Evolutionary conservation across 371 early-diverging fungal species (phyloP).

Genomic region (Circinella umbellata): DNA sequence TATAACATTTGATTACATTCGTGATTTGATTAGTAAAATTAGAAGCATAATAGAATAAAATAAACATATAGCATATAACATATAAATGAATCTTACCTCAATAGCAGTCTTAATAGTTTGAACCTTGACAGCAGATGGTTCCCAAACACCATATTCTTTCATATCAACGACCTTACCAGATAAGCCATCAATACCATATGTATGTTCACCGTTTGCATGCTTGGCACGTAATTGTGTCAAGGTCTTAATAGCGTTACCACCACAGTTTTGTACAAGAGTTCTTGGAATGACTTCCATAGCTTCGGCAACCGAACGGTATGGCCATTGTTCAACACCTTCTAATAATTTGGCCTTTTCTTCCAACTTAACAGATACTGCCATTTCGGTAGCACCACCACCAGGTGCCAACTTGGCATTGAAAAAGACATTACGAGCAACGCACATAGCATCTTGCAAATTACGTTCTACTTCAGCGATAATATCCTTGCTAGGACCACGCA

Average conservation of each 20-base stretch:
- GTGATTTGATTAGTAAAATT: background rate
- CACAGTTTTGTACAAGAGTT: conserved; percentile 98
- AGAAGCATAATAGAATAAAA: conserved; percentile 12
- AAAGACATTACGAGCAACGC: conserved; percentile 98
- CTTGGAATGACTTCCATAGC: conserved; percentile 99
- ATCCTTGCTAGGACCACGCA: conserved; percentile 99
- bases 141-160: conserved; percentile 97
- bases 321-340: conserved; percentile 95
- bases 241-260: conserved; percentile 95
- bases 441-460: conserved; percentile 99
- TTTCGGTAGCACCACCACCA: conserved; percentile 99
- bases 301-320: conserved; percentile 93
- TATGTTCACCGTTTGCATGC: conserved; percentile 87
- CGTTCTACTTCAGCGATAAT: conserved; percentile 99
- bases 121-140: conserved; percentile 99
- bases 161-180: conserved; percentile 97
- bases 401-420: conserved; percentile 93
- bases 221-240: conserved; percentile 96
- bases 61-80: too few species aligned
- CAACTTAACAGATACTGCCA: conserved; percentile 94
- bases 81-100: conserved; percentile 62
- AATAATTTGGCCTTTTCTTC: conserved; percentile 90
- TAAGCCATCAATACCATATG: conserved; percentile 97
- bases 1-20: conserved; percentile 11
- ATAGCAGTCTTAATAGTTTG: conserved; percentile 99